These are phyloP conservation scores for Euphorbia peplus DNA, from an alignment of 345 rosid species.

Conservation along the genomic window DNA sequence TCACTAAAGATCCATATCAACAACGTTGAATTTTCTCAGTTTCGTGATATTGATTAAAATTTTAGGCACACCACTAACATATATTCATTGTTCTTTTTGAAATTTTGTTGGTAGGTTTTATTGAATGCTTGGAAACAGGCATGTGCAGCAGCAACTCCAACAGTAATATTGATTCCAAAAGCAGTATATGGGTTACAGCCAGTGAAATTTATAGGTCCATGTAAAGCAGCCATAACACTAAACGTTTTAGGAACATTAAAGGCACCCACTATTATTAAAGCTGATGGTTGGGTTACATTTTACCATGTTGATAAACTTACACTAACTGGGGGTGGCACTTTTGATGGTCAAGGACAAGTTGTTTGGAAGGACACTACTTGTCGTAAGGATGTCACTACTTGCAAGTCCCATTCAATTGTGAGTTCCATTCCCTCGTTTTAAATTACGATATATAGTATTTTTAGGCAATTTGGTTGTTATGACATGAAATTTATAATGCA, in stretches of 20 bases:
- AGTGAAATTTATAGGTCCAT: conserved; percentile 27
- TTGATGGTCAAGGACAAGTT: conserved; percentile 29
- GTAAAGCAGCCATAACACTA: conserved; percentile 22
- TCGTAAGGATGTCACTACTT: conserved; percentile 1
- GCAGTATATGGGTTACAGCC: conserved; percentile 23
- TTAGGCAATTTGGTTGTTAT: background rate
- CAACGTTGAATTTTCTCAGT: too few relatives aligned
- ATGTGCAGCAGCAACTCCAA: background rate
- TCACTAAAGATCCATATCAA: too few relatives aligned
- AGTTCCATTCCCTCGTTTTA: too few relatives aligned
- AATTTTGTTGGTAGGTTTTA: background rate
- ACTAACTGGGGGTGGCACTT: conserved; percentile 23
- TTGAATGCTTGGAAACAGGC: background rate
- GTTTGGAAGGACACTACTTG: conserved; percentile 32
- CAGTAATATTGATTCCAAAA: conserved; percentile 18
- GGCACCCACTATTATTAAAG: conserved; percentile 8
- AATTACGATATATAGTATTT: too few relatives aligned
- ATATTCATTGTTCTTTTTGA: too few relatives aligned
- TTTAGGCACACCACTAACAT: too few relatives aligned
- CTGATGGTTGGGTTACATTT: conserved; percentile 27
- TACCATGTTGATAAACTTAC: conserved; percentile 11
- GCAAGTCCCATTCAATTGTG: conserved; percentile 24
- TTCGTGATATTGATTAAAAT: too few relatives aligned
- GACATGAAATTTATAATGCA: background rate
- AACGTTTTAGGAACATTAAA: conserved; percentile 22